A percentile compares a stretch with the other conserved stretches of the same genome.
Conservation (phyloP, 116 monocot species). For the Papilionanthe hybrid region DNA sequence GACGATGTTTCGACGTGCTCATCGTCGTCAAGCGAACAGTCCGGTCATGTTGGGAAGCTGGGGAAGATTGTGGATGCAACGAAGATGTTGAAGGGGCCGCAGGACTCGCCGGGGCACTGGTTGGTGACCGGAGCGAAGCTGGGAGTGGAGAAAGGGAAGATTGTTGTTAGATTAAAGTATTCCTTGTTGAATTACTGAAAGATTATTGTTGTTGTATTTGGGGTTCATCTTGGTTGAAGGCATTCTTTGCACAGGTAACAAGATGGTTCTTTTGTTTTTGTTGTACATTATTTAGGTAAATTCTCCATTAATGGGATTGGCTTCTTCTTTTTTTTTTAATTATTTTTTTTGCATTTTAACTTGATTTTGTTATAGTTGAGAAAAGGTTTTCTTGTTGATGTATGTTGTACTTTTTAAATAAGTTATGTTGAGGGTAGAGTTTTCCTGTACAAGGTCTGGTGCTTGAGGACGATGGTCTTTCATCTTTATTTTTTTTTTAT, state of each 20-base stretch:
- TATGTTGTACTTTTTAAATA: constrained; percentile 2
- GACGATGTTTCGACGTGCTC: constrained; percentile 8
- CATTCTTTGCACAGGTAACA: constrained; percentile 5
- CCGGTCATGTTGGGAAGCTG: constrained; percentile 29
- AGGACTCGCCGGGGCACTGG: constrained; percentile 80
- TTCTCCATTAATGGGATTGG: background rate
- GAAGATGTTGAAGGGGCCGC: constrained; percentile 60
- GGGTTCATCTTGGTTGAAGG: background rate
- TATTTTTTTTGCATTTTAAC: background rate
- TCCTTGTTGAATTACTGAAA: constrained; percentile 74
- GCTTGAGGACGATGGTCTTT: background rate
- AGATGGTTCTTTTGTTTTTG: constrained; percentile 10
- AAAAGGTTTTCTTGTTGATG: background rate
- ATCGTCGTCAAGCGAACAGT: constrained; percentile 22
- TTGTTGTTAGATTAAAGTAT: constrained; percentile 72
- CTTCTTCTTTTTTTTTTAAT: background rate
- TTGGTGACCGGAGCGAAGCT: constrained; percentile 74
- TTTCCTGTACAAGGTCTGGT: background rate
- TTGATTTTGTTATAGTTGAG: background rate
- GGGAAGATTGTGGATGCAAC: constrained; percentile 52
- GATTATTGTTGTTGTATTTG: background rate
- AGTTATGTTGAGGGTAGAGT: background rate
- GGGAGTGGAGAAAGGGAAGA: constrained; percentile 76
- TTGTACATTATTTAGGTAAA: constrained; percentile 12
- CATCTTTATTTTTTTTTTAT: background rate